These are phyloP conservation scores for Taphrina populina DNA, from an alignment of 1,139 yeast species.

Conservation along the genomic window DNA sequence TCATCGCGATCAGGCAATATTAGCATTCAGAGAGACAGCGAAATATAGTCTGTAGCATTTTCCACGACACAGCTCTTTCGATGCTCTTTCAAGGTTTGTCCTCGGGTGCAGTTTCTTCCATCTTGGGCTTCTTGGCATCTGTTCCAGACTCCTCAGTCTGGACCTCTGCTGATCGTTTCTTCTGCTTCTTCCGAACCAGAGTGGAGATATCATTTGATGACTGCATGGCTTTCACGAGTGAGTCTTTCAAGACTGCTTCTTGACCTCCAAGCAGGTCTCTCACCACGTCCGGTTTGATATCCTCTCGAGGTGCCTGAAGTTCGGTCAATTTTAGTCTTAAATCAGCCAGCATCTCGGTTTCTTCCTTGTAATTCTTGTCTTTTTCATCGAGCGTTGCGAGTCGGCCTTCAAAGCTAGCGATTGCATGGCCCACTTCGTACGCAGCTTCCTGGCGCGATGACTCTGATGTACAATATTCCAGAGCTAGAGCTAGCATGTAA, in stretches of 20 bases:
- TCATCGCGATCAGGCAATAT: too few species aligned
- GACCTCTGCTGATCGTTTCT: constrained; percentile 1
- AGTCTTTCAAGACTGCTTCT: constrained; percentile 42
- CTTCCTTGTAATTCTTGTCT: constrained; percentile 55
- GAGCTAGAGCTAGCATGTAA: constrained; percentile 75
- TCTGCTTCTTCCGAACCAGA: constrained; percentile 38
- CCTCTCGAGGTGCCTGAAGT: constrained; percentile 22
- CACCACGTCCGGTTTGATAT: constrained; percentile 35
- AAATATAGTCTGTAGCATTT: too few species aligned
- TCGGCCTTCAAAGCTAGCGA: constrained; percentile 58
- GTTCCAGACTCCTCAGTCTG: neutral
- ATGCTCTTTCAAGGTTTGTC: too few species aligned
- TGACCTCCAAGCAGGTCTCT: constrained; percentile 40
- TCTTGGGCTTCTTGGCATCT: constrained; percentile 1
- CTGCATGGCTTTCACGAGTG: constrained; percentile 46
- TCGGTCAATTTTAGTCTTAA: constrained; percentile 34
- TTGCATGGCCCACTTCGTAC: constrained; percentile 59
- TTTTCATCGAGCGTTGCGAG: constrained; percentile 52
- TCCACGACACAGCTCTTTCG: too few species aligned
- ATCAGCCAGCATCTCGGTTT: constrained; percentile 39
- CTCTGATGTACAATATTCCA: constrained; percentile 65
- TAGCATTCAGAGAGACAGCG: too few species aligned
- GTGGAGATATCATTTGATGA: constrained; percentile 39
- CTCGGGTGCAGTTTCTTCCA: neutral
- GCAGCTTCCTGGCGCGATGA: constrained; percentile 55